Percentiles rank a stretch among this genome's conserved stretches.
Evolutionary conservation across 306 rosid genomes (phyloP).

Genomic region (Canavalia gladiata): DNA sequence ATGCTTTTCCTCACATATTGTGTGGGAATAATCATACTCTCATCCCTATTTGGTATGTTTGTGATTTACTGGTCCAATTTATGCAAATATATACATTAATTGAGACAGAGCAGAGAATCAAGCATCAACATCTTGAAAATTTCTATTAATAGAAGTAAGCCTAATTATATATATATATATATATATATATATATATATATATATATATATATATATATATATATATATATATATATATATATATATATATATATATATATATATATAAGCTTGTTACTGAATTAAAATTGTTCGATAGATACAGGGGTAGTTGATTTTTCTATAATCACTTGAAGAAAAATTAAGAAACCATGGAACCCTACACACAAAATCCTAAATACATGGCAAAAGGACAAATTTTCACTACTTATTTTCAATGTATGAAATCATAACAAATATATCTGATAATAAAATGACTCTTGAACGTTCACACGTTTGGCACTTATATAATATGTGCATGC

Average conservation of each 20-base stretch:
- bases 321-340: background rate
- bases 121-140: constrained; percentile 2
- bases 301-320: background rate
- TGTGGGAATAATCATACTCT: no score
- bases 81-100: background rate
- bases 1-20: no score
- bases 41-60: background rate
- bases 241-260: no score
- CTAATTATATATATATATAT: no score
- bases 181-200: no score
- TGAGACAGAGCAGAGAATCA: background rate
- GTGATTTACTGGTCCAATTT: background rate
- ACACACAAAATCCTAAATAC: background rate
- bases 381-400: background rate
- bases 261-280: background rate
- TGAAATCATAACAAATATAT: background rate
- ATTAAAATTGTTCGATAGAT: background rate
- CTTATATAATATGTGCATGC: no score
- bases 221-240: no score
- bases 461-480: background rate
- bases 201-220: no score
- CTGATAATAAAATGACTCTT: background rate
- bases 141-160: background rate
- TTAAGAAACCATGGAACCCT: background rate
- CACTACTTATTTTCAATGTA: background rate